Evolutionary conservation across 257 asterid species (phyloP), one percentile per base, ranked within the genome.

Genomic region (Solanum ahanhuiri): DNA sequence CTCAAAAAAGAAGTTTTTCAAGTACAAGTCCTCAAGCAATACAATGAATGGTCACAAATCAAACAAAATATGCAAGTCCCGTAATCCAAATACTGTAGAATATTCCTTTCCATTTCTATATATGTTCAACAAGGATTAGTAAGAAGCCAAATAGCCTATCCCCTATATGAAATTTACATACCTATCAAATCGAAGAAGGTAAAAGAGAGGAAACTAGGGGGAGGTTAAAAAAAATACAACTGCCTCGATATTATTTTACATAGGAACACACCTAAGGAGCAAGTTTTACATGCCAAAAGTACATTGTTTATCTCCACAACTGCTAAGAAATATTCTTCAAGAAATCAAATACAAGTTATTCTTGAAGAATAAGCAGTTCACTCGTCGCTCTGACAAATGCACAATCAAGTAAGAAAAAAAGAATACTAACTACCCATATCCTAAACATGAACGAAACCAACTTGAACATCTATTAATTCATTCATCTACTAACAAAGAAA

Each of bases 291-390:
- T 79, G 41, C 66, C 66, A 79, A 43, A 45, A 25, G 39, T 75
- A 45, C 9, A 79, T 9, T 79, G 66, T 9, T 45, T 28, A 45
- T 79, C 84, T 25, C 25, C 66, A 17, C 28, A 28, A 28, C 84
- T 79, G 84, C 66, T 28, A 8, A 15, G 25, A 72, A 41, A 71
- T 33, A 48, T 86, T 54, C 71, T 69, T 39, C 87, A 89, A 87
- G 84, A 85, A 87, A 85, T 25, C 28, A 41, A 81, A 37, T 34
- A 28, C 39, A 86, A 84, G 31, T 35, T 83, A 77, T 88, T 87
- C 87, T 83, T 51, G 88, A 86, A 89, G 87, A 66, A 79, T 31
- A 14, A n/a, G 60, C 83, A 76, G 60, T 77, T 77, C 35, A 77
- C 10, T 11, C 2, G 17, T 20, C 8, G 17, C 45, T 72, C 51